Base-by-base conservation (phyloP, 2,329 filamentous ascomycete genomes). In the Fusarium chaquense region DNA sequence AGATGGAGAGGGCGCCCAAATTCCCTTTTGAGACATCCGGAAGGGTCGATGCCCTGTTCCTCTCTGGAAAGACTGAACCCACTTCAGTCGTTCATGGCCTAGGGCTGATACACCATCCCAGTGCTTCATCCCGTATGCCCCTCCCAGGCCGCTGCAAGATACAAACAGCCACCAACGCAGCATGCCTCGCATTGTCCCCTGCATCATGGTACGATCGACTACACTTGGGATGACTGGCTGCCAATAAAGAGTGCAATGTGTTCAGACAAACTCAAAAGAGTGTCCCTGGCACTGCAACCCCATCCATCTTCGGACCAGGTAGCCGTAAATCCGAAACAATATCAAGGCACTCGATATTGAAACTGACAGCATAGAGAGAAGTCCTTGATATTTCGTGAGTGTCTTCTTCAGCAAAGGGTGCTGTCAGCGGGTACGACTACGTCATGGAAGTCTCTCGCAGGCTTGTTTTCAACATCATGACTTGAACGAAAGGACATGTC, bases 261-360 rank as follows among this genome's bases (percentile, higher is more conserved):
- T 43, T 35, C 43, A 66, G 35, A 50, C 35, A 35, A 22, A 62
- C 58, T 41, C 24, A 51, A 62, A 36, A 47, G 55, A 41, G 28
- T 54, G 67, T 55, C 63, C 58, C 55, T 70, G 67, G 54, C 52
- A 61, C 59, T 72, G 69, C 50, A 70, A 57, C 68, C 54, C 69
- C 56, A 53, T 45, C 28, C 49, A 36, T 52, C 33, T 46, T 63
- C 68, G 70, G 68, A 47, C 33, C 58, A 52, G 35, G 40, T 20
- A 58, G 53, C 70, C 65, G 65, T 46, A 49, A 54, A 62, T 50
- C 70, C 65, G 65, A 57, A 65, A 44, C 30, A 47, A n/a, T 49
- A 45, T 3, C 24, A 49, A 57, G 52, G 41, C 28, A 36, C 38
- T 18, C 22, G 33, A 30, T 35, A 35, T 28, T 45, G 44, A 47